Conservation (phyloP, 1,284 basidiomycete species). For the Puccinia coronata region DNA sequence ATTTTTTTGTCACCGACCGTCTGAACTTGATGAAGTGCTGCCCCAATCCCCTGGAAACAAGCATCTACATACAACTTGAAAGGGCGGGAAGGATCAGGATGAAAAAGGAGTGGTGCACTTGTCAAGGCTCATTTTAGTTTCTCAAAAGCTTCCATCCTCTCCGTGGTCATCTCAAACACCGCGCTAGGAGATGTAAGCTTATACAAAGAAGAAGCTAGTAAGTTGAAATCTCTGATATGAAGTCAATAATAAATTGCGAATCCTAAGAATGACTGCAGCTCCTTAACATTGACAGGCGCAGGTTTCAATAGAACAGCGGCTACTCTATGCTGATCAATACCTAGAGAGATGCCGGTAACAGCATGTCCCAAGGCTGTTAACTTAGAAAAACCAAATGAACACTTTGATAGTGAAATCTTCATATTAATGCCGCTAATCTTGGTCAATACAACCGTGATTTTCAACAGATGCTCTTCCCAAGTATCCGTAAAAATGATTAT, state of each 20-base stretch:
- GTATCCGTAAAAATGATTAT: not conserved
- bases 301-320: conserved; percentile 14
- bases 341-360: not conserved
- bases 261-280: conserved; percentile 10
- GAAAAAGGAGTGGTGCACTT: not conserved
- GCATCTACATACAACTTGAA: not conserved
- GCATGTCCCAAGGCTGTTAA: conserved; percentile 6
- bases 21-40: conserved; percentile 6
- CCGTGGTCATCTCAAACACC: not conserved
- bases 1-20: not conserved
- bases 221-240: not conserved
- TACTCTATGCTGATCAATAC: conserved; percentile 12
- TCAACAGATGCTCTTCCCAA: not conserved
- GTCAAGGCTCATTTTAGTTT: not conserved
- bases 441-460: not conserved
- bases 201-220: not conserved
- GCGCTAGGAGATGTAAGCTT: not conserved
- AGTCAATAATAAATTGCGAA: conserved; percentile 12
- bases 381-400: not conserved
- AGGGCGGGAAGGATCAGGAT: not conserved
- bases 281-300: not conserved
- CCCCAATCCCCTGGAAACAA: not conserved
- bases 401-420: conserved; percentile 3
- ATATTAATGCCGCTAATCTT: not conserved
- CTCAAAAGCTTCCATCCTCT: conserved; percentile 11